Evolutionary conservation across 2,329 filamentous ascomycete genomes (phyloP).

Genomic region (Camillea tinctor): DNA sequence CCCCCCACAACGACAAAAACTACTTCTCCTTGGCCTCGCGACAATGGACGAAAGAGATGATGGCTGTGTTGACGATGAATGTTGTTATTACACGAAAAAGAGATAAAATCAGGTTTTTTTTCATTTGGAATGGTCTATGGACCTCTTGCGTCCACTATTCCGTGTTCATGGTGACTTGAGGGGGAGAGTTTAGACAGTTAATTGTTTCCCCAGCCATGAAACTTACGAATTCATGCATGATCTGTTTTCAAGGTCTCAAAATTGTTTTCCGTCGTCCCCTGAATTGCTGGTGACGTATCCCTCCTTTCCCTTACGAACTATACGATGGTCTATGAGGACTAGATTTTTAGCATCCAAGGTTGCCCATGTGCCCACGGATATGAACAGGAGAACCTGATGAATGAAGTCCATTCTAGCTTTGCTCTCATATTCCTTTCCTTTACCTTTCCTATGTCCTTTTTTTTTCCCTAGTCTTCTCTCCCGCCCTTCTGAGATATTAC

Average conservation of each 20-base stretch:
- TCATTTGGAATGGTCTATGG: constrained; percentile 33
- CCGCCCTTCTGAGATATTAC: background rate
- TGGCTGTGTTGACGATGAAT: constrained; percentile 29
- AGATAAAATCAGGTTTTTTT: constrained; percentile 38
- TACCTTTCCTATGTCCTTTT: background rate
- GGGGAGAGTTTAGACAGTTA: constrained; percentile 33
- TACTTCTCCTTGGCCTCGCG: constrained; percentile 20
- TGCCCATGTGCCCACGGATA: background rate
- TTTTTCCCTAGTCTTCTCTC: background rate
- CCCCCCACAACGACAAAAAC: constrained; percentile 17
- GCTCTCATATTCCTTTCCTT: background rate
- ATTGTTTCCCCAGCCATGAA: constrained; percentile 31
- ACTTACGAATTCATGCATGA: constrained; percentile 29
- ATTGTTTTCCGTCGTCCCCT: background rate
- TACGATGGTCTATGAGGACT: background rate
- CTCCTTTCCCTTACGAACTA: background rate
- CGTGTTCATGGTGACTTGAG: constrained; percentile 23
- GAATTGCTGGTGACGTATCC: background rate
- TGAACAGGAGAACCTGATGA: background rate
- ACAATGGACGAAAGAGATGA: constrained; percentile 24
- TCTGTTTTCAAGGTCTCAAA: constrained; percentile 15
- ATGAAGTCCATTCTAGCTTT: background rate
- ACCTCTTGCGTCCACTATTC: constrained; percentile 19
- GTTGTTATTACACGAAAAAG: constrained; percentile 36
- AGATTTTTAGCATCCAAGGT: background rate